Conservation (phyloP, 768 basidiomycete species). For the Leccinum sublutescens region DNA sequence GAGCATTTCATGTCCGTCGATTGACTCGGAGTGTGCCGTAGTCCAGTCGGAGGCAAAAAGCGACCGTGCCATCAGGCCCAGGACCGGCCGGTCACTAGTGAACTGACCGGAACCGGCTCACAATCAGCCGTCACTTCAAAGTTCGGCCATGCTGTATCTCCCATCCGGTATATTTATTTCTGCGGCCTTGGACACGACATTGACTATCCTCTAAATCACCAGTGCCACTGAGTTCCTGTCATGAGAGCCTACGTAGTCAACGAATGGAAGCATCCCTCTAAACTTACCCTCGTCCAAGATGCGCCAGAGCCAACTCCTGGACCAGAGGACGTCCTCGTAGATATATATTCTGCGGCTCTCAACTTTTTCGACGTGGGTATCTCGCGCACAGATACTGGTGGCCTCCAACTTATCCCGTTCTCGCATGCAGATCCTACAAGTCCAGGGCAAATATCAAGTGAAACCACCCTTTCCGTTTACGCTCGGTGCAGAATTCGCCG, state of each 20-base stretch:
- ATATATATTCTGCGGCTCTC: slow-evolving; percentile 71
- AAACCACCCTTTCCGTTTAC: slow-evolving; percentile 85
- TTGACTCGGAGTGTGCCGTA: background rate
- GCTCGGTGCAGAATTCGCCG: slow-evolving; percentile 85
- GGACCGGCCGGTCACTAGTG: background rate
- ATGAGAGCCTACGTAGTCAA: slow-evolving; percentile 83
- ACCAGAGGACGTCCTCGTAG: slow-evolving; percentile 62
- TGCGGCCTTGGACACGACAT: background rate
- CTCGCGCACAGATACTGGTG: slow-evolving; percentile 12
- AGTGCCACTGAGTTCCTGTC: background rate
- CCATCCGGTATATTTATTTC: background rate
- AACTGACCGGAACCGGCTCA: slow-evolving; percentile 2
- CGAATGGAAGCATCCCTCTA: slow-evolving; percentile 66
- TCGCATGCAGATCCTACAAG: slow-evolving; percentile 65
- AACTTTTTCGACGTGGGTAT: slow-evolving; percentile 71
- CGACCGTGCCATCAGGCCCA: background rate
- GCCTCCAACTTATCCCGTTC: background rate
- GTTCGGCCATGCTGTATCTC: background rate
- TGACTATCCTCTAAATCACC: background rate
- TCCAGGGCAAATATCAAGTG: slow-evolving; percentile 85
- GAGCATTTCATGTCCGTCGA: background rate
- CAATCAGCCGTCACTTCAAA: background rate
- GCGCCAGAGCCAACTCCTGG: slow-evolving; percentile 55
- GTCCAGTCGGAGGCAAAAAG: background rate
- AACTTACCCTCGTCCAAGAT: slow-evolving; percentile 51